Base-by-base conservation (phyloP, 73 alveolate species). In the Paramecium octaurelia region DNA sequence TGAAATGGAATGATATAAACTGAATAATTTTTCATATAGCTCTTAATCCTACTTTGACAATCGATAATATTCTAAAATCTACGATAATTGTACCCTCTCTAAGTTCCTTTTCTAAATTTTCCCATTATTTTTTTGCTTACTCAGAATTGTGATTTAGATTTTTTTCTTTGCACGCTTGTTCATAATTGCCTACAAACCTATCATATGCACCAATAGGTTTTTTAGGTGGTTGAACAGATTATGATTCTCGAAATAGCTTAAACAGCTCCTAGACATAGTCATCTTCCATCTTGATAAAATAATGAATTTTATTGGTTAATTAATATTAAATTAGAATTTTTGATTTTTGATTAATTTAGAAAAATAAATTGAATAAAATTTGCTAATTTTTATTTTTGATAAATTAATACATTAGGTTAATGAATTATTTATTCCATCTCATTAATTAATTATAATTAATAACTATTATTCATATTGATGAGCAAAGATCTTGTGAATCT, bases 251-350 rank as follows among this genome's bases (percentile, higher is more conserved):
- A 40, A 36, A 36, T 38, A 73, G 87, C 21, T 31, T 40, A 34
- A 36, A 36, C 5, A 73, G 21, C 18, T 36, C 87, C 16, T 73
- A 4, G 9, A 36, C n/a, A 38, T 73, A 73, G n/a, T 64, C 87
- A 73, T 73, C 87, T 29, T 73, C 59, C 87, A 35, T 38, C 38
- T 0, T 71, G 34, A 34, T 71, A 14, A 71, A 34, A 71, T 11
- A 34, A 31, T 35, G 40, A 40, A 35, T 73, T 73, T 73, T 31
- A 73, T 73, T 73, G 87, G 87, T 40, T 73, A 73, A 73, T 73
- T 73, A 64, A 64, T 64, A 31, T 31, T 64, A 31, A 64, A 64
- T 27, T 18, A 31, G 84, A 64, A 12, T 64, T 29, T 64, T 64
- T 21, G 2, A 64, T 29, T 64, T 64, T 59, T 24, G n/a, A 64